Percentiles rank a stretch among this genome's conserved stretches.
Evolutionary conservation across 1,284 basidiomycete genomes (phyloP).

Genomic region (Malassezia vespertilionis): DNA sequence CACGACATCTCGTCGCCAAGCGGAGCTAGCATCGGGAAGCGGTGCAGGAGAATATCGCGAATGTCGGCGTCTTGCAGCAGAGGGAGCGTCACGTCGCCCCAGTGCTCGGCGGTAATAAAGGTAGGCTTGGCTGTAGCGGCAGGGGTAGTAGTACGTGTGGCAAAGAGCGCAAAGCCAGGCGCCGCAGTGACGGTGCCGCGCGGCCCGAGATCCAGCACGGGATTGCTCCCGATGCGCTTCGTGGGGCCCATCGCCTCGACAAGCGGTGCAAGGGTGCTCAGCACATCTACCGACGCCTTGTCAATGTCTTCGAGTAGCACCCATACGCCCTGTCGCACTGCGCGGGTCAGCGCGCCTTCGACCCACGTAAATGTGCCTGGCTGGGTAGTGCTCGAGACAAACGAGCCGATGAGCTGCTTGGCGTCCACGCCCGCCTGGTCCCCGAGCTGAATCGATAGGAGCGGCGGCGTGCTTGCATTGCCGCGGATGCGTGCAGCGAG

Average conservation of each 20-base stretch:
- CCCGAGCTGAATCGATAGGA: slow-evolving; percentile 76
- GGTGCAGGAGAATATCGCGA: slow-evolving; percentile 24
- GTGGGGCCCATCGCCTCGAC: slow-evolving; percentile 62
- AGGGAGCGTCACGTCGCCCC: slow-evolving; percentile 30
- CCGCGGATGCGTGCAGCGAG: slow-evolving; percentile 50
- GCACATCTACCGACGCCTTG: slow-evolving; percentile 40
- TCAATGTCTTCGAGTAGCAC: slow-evolving; percentile 89
- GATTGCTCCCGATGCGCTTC: slow-evolving; percentile 66
- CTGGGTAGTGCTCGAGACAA: slow-evolving; percentile 71
- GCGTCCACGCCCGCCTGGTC: slow-evolving; percentile 60
- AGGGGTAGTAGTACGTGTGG: slow-evolving; percentile 40
- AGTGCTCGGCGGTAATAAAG: slow-evolving; percentile 60
- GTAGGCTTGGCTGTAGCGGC: slow-evolving; percentile 12
- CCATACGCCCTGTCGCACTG: slow-evolving; percentile 85
- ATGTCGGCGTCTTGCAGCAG: slow-evolving; percentile 29
- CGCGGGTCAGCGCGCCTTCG: slow-evolving; percentile 82
- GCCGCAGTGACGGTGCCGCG: slow-evolving; percentile 47
- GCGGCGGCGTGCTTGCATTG: slow-evolving; percentile 52
- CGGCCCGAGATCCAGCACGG: slow-evolving; percentile 52
- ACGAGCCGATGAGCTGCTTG: slow-evolving; percentile 83
- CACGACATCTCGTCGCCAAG: slow-evolving; percentile 19
- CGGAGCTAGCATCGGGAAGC: slow-evolving; percentile 19
- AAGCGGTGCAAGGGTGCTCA: slow-evolving; percentile 50
- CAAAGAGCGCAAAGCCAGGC: slow-evolving; percentile 49
- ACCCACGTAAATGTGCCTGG: slow-evolving; percentile 92